phyloP scores from a whole-genome alignment of 305 asterid genomes.

The Vinca major region DNA sequence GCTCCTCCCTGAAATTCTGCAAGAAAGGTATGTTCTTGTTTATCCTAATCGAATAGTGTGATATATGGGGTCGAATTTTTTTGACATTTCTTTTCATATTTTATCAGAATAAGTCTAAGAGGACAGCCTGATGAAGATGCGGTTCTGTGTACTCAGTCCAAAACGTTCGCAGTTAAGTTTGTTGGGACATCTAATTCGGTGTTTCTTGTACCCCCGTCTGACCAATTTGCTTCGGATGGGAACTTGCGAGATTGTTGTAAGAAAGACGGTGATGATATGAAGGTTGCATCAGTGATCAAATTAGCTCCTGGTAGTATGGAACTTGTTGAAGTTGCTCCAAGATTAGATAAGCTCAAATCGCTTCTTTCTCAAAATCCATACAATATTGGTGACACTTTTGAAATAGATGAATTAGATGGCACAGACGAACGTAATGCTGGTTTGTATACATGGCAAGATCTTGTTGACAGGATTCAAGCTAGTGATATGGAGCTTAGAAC shows the following conservation, averaged over 20 bases:
- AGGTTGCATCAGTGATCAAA: slow-evolving; percentile 54
- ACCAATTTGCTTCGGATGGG: slow-evolving; percentile 16
- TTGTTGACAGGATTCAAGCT: slow-evolving; percentile 61
- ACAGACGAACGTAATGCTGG: slow-evolving; percentile 22
- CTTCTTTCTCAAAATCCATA: slow-evolving; percentile 75
- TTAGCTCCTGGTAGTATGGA: slow-evolving; percentile 78
- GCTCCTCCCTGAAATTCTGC: slow-evolving; percentile 60
- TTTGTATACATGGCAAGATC: slow-evolving; percentile 69
- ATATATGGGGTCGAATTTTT: not conserved
- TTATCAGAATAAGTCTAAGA: slow-evolving; percentile 59
- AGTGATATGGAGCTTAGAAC: slow-evolving; percentile 62
- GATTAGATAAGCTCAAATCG: slow-evolving; percentile 57
- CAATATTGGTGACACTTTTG: slow-evolving; percentile 41
- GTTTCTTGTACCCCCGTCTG: slow-evolving; percentile 69
- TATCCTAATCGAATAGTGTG: not conserved
- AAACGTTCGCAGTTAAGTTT: slow-evolving; percentile 78
- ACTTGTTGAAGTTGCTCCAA: slow-evolving; percentile 76
- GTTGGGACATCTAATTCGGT: slow-evolving; percentile 88
- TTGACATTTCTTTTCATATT: slow-evolving; percentile 4
- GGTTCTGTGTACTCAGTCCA: slow-evolving; percentile 72
- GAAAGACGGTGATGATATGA: slow-evolving; percentile 27
- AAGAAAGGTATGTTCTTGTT: slow-evolving; percentile 40
- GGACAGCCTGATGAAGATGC: slow-evolving; percentile 89
- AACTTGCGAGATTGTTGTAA: slow-evolving; percentile 18
- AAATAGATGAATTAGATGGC: slow-evolving; percentile 44